These are phyloP conservation scores for Delitschia confertaspora DNA, from an alignment of 495 filamentous ascomycete species.

Conservation along the genomic window DNA sequence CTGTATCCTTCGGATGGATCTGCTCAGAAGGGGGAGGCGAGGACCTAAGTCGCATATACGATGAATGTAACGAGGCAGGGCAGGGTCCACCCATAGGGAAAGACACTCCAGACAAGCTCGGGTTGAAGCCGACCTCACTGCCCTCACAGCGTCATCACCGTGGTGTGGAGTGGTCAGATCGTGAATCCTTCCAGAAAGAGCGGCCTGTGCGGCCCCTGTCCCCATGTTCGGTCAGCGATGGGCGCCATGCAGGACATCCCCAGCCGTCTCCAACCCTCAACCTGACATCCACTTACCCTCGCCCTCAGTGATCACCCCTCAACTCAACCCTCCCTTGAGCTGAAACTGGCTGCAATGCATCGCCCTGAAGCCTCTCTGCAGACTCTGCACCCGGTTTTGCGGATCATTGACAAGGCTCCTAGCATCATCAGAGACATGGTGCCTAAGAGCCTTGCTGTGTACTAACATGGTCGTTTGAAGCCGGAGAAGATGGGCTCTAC, in stretches of 20 bases:
- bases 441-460: slow-evolving; percentile 5
- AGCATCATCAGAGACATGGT: slow-evolving; percentile 3
- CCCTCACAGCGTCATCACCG: slow-evolving; percentile 24
- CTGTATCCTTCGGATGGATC: no score
- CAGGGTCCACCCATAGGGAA: slow-evolving; percentile 8
- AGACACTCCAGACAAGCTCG: slow-evolving; percentile 22
- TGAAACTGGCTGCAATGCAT: slow-evolving; percentile 26
- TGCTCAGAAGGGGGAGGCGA: no score
- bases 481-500: slow-evolving; percentile 1
- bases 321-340: slow-evolving; percentile 13
- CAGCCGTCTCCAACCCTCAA: slow-evolving; percentile 2
- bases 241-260: slow-evolving; percentile 22
- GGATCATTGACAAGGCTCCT: no score
- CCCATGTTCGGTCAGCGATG: no score
- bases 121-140: slow-evolving; percentile 8
- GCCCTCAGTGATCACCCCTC: no score
- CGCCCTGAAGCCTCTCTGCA: no score
- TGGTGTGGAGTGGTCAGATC: slow-evolving; percentile 16
- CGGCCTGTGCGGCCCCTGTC: slow-evolving; percentile 19
- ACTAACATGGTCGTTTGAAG: slow-evolving; percentile 1
- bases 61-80: slow-evolving; percentile 17
- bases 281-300: no score
- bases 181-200: neutral
- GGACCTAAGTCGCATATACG: slow-evolving; percentile 7
- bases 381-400: slow-evolving; percentile 11